Percentiles rank a stretch among this genome's conserved stretches.
Conservation (phyloP, 2,329 filamentous ascomycete species). For the Aspergillus arachidicola region DNA sequence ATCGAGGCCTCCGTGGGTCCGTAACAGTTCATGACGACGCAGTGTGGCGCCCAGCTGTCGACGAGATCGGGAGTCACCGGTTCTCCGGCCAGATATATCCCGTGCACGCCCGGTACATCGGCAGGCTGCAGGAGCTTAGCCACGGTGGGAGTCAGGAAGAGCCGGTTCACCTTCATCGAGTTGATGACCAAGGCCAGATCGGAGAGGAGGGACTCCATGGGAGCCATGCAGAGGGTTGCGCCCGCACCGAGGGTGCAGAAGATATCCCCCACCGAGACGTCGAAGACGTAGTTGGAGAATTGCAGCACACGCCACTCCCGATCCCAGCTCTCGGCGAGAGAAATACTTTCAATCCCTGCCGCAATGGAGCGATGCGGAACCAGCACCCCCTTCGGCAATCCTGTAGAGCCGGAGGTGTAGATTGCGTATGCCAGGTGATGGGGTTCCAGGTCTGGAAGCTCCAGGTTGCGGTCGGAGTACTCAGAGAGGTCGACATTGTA, state of each 20-base stretch:
- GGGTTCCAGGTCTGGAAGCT: neutral
- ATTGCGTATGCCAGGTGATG: conserved; percentile 15
- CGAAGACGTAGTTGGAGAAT: conserved; percentile 19
- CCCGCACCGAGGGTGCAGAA: conserved; percentile 9
- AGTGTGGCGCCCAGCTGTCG: conserved; percentile 11
- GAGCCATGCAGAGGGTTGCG: conserved; percentile 3
- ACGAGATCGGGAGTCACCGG: conserved; percentile 16
- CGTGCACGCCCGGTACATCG: conserved; percentile 14
- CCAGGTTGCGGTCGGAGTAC: neutral
- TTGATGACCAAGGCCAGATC: conserved; percentile 11
- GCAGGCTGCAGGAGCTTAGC: conserved; percentile 12
- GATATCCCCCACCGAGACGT: conserved; percentile 13
- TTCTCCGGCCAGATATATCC: conserved; percentile 15
- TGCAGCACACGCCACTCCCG: conserved; percentile 10
- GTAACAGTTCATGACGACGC: conserved; percentile 17
- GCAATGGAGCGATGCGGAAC: conserved; percentile 14
- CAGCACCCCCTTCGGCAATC: conserved; percentile 19
- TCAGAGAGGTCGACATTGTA: neutral
- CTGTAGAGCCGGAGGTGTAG: conserved; percentile 19
- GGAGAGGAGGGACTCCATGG: conserved; percentile 3
- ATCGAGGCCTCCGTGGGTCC: conserved; percentile 21
- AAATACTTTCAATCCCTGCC: conserved; percentile 7
- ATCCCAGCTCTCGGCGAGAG: neutral
- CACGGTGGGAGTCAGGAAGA: conserved; percentile 15
- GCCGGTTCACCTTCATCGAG: conserved; percentile 8